Evolutionary conservation across 257 asterid species (phyloP).

Genomic region (Gentiana straminea): DNA sequence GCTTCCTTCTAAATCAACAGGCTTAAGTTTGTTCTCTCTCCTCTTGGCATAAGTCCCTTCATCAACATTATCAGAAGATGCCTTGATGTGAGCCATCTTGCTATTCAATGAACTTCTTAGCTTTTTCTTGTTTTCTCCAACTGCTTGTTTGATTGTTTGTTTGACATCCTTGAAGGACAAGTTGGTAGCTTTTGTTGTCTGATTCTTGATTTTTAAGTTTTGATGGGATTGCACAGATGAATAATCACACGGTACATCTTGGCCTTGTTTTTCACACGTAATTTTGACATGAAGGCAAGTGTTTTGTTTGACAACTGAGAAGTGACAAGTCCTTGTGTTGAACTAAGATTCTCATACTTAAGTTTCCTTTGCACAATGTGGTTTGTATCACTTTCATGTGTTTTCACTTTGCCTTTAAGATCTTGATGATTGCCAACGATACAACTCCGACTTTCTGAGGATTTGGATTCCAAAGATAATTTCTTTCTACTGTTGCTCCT

Average conservation of each 20-base stretch:
- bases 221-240: constrained; percentile 31
- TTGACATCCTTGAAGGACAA: constrained; percentile 51
- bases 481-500: constrained; percentile 11
- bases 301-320: constrained; percentile 29
- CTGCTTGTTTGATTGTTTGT: constrained; percentile 42
- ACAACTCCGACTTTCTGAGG: constrained; percentile 9
- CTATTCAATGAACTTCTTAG: constrained; percentile 8
- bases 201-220: constrained; percentile 12
- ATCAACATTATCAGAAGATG: not conserved
- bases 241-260: constrained; percentile 31
- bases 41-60: constrained; percentile 5
- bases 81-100: constrained; percentile 6
- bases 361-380: constrained; percentile 9
- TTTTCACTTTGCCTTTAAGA: constrained; percentile 4
- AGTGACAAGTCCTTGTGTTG: constrained; percentile 12
- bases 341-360: constrained; percentile 11
- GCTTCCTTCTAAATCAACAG: constrained; percentile 1
- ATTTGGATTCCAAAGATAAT: constrained; percentile 3
- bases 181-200: constrained; percentile 21
- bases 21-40: constrained; percentile 12
- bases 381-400: constrained; percentile 6
- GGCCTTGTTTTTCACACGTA: constrained; percentile 13
- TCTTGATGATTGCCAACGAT: constrained; percentile 4
- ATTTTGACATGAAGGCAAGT: constrained; percentile 45
- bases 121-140: constrained; percentile 29